A percentile compares a stretch with the other conserved stretches of the same genome.
These are phyloP conservation scores for Gossypium longicalyx DNA, from an alignment of 345 rosid species.

Conservation along the genomic window DNA sequence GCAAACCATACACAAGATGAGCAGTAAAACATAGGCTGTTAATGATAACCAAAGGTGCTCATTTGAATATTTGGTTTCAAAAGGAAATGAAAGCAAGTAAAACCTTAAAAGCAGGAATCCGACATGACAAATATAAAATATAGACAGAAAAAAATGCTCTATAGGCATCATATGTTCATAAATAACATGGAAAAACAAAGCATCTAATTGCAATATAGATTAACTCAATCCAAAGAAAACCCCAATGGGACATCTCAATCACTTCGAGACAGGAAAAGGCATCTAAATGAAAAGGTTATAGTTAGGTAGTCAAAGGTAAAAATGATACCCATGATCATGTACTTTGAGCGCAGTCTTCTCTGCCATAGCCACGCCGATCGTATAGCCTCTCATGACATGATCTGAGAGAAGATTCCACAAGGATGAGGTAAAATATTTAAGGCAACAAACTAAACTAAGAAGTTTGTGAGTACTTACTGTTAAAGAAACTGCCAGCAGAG, in stretches of 20 bases:
- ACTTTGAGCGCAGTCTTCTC: slow-evolving; percentile 78
- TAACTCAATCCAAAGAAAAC: neutral
- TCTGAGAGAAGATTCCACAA: slow-evolving; percentile 37
- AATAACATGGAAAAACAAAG: neutral
- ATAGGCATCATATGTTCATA: neutral
- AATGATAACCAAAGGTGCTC: neutral
- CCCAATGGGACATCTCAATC: neutral
- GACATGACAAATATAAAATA: neutral
- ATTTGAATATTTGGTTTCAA: neutral
- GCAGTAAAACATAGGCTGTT: neutral
- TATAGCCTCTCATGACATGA: slow-evolving; percentile 75
- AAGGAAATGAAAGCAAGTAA: neutral
- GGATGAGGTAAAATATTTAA: slow-evolving; percentile 2
- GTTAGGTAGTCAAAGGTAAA: neutral
- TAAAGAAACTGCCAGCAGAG: slow-evolving; percentile 85
- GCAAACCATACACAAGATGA: neutral
- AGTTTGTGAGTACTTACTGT: slow-evolving; percentile 41
- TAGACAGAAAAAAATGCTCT: neutral
- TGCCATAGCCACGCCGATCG: slow-evolving; percentile 86
- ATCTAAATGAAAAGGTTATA: neutral
- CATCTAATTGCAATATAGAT: neutral
- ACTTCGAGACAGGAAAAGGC: neutral
- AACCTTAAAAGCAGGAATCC: neutral
- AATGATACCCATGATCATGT: slow-evolving; percentile 59
- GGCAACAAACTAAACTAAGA: neutral